These are phyloP conservation scores for Leccinum subgranulosum DNA, from an alignment of 768 basidiomycete species.

Conservation along the genomic window DNA sequence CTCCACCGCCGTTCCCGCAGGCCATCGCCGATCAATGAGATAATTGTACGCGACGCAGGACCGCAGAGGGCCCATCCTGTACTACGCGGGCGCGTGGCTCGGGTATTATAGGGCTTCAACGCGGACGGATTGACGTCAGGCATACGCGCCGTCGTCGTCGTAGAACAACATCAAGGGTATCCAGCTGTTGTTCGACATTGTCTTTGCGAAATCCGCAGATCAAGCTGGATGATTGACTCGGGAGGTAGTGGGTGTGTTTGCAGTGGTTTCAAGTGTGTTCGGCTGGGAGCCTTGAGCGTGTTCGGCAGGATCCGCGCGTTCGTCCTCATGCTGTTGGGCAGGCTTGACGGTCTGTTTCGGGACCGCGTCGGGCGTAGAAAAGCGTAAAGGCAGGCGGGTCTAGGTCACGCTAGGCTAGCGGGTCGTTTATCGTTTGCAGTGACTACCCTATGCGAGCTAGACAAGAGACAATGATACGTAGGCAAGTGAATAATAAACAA, in stretches of 20 bases:
- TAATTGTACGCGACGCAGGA: slow-evolving; percentile 59
- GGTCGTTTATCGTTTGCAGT: background rate
- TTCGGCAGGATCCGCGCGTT: slow-evolving; percentile 28
- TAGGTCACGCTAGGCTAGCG: background rate
- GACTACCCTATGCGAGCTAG: background rate
- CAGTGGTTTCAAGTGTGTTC: slow-evolving; percentile 17
- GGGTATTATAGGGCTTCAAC: slow-evolving; percentile 68
- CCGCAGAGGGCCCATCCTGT: slow-evolving; percentile 53
- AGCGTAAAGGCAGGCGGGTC: background rate
- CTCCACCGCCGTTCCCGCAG: slow-evolving; percentile 21
- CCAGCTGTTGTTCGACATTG: slow-evolving; percentile 42
- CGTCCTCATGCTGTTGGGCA: slow-evolving; percentile 3
- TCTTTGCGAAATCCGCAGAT: slow-evolving; percentile 31
- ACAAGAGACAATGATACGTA: background rate
- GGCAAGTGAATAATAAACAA: background rate
- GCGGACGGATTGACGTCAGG: slow-evolving; percentile 63
- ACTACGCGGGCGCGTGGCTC: slow-evolving; percentile 62
- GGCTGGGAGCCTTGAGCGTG: no score
- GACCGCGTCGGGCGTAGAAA: background rate
- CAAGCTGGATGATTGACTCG: slow-evolving; percentile 10
- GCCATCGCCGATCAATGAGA: slow-evolving; percentile 51
- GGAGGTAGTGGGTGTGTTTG: slow-evolving; percentile 7
- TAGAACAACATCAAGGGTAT: slow-evolving; percentile 26
- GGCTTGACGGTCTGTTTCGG: background rate
- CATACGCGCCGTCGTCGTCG: slow-evolving; percentile 35